Evolutionary conservation across 2,329 filamentous ascomycete species (phyloP).

Genomic region (Dactylellina cionopaga): DNA sequence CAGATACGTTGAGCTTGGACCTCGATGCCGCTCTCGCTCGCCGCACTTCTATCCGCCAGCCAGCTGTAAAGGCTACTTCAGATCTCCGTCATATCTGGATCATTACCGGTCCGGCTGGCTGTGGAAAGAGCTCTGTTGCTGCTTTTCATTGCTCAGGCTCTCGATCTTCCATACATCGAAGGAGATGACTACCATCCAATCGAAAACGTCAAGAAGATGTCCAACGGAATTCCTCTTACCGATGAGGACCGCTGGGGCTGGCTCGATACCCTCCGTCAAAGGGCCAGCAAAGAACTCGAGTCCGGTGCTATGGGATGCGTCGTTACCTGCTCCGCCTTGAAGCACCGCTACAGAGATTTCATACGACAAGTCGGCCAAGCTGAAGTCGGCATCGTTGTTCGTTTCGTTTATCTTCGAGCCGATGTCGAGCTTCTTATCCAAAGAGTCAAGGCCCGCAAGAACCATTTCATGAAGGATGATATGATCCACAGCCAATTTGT

Average conservation of each 20-base stretch:
- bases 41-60: conserved; percentile 34
- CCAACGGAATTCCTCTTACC: conserved; percentile 80
- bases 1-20: conserved; percentile 50
- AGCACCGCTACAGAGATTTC: conserved; percentile 95
- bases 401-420: conserved; percentile 91
- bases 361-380: conserved; percentile 83
- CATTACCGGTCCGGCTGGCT: conserved; percentile 67
- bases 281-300: conserved; percentile 69
- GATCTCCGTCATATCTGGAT: conserved; percentile 65
- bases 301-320: conserved; percentile 80
- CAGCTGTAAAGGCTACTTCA: conserved; percentile 14
- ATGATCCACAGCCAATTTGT: conserved; percentile 96
- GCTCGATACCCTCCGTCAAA: conserved; percentile 81
- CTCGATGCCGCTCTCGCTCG: conserved; percentile 45
- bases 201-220: conserved; percentile 92
- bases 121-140: conserved; percentile 67
- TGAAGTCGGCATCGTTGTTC: conserved; percentile 76
- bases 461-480: conserved; percentile 93
- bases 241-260: conserved; percentile 98
- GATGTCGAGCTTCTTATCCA: conserved; percentile 77
- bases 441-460: conserved; percentile 77
- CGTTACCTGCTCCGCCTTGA: conserved; percentile 93
- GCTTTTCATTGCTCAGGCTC: conserved; percentile 62
- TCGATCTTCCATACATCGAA: conserved; percentile 66
- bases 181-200: conserved; percentile 75